These are phyloP conservation scores for Rhodosporidiobolus odoratus DNA, from an alignment of 768 basidiomycete genomes.

Conservation along the genomic window DNA sequence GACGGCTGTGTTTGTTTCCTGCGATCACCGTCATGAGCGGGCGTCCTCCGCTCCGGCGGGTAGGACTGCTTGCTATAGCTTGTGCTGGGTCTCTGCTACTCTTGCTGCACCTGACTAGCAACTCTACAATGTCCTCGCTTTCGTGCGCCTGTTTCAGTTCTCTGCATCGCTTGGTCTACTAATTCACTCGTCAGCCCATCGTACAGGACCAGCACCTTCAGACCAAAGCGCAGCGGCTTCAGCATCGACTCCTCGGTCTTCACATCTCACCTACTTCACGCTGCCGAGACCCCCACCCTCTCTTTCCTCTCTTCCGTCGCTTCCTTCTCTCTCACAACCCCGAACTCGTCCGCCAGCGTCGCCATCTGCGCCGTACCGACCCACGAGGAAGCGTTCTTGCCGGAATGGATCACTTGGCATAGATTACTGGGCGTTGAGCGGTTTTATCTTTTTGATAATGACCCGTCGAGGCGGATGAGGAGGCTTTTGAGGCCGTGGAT, in stretches of 20 bases:
- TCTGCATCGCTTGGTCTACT: background rate
- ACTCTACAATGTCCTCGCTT: background rate
- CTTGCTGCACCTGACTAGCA: background rate
- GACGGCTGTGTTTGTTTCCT: no score
- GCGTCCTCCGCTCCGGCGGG: background rate
- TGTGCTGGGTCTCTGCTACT: background rate
- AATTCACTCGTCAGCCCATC: background rate
- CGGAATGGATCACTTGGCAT: conserved; percentile 37
- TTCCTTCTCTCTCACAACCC: conserved; percentile 8
- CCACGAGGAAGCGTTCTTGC: conserved; percentile 29
- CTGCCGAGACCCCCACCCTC: conserved; percentile 6
- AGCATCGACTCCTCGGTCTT: background rate
- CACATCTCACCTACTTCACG: conserved; percentile 5
- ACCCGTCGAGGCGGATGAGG: conserved; percentile 16
- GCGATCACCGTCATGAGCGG: background rate
- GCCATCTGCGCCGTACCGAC: conserved; percentile 35
- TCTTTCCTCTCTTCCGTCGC: conserved; percentile 23
- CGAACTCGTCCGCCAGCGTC: conserved; percentile 1
- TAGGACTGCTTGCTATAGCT: background rate
- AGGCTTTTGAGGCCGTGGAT: conserved; percentile 29
- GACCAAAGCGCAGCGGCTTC: background rate
- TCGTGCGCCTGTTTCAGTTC: background rate
- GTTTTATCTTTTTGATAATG: conserved; percentile 30
- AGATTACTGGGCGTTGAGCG: conserved; percentile 33
- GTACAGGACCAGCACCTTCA: background rate